These are phyloP conservation scores for Crassisporium funariophilum DNA, from an alignment of 768 basidiomycete genomes.

Conservation along the genomic window DNA sequence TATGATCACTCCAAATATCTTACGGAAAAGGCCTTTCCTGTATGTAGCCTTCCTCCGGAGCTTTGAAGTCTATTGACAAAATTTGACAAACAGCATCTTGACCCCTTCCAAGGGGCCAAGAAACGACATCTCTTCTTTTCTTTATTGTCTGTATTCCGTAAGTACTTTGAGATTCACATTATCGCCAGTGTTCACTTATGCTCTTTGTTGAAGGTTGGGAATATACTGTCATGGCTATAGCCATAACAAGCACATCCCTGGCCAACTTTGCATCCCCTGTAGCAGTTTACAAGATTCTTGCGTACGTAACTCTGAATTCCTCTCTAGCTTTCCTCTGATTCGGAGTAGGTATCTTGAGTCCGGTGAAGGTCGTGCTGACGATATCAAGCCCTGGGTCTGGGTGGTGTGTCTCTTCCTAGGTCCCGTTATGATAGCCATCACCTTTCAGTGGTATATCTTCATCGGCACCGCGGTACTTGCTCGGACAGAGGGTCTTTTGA, in stretches of 20 bases:
- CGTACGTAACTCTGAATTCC: slow-evolving; percentile 24
- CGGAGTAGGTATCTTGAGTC: slow-evolving; percentile 56
- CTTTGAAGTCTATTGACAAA: neutral
- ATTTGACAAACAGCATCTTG: slow-evolving; percentile 41
- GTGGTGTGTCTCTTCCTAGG: slow-evolving; percentile 53
- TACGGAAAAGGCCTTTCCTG: slow-evolving; percentile 19
- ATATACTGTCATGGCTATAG: slow-evolving; percentile 29
- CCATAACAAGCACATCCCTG: slow-evolving; percentile 29
- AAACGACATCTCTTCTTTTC: slow-evolving; percentile 49
- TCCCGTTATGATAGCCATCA: slow-evolving; percentile 45
- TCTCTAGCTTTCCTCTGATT: neutral
- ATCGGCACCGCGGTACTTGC: slow-evolving; percentile 44
- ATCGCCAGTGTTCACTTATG: neutral
- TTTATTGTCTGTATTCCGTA: slow-evolving; percentile 41
- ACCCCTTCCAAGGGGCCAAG: slow-evolving; percentile 41
- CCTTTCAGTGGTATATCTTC: slow-evolving; percentile 60
- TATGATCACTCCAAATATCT: slow-evolving; percentile 43
- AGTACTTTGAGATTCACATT: neutral
- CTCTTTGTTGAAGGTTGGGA: slow-evolving; percentile 22
- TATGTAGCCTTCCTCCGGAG: slow-evolving; percentile 24
- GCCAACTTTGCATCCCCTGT: slow-evolving; percentile 41
- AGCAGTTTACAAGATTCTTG: slow-evolving; percentile 44
- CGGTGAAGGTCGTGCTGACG: slow-evolving; percentile 43
- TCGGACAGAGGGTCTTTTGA: slow-evolving; percentile 43
- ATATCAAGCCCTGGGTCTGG: slow-evolving; percentile 71